These are phyloP conservation scores for Datura wrightii DNA, from an alignment of 257 asterid species.

Conservation along the genomic window DNA sequence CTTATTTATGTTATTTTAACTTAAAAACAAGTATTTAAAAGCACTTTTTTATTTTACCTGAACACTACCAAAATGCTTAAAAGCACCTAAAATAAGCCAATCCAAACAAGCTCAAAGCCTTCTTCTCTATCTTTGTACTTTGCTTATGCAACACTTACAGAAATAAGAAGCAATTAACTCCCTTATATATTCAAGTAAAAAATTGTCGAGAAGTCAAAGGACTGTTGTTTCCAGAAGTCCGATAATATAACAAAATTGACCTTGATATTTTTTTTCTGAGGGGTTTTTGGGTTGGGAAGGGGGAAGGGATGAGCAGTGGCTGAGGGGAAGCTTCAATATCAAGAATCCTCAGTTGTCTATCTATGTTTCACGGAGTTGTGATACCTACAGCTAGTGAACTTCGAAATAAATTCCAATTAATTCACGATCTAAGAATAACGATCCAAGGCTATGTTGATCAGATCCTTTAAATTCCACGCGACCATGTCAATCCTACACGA, in stretches of 20 bases:
- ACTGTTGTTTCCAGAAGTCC: not conserved
- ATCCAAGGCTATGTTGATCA: not conserved
- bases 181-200: conserved; percentile 4
- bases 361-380: not conserved
- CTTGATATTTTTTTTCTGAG: not conserved
- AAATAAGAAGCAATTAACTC: conserved; percentile 19
- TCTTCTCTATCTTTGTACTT: not conserved
- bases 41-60: no score
- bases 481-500: not conserved
- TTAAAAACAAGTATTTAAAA: no score
- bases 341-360: conserved; percentile 1
- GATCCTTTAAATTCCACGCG: not conserved
- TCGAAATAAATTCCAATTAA: not conserved
- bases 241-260: not conserved
- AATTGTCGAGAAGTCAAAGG: not conserved
- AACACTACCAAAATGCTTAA: no score
- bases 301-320: not conserved
- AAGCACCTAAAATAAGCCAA: no score
- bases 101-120: no score
- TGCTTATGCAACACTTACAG: not conserved
- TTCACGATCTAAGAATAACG: not conserved
- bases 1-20: no score
- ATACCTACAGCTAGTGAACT: conserved; percentile 14
- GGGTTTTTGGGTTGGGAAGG: not conserved
- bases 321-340: not conserved